Evolutionary conservation across 768 basidiomycete species (phyloP).

Genomic region (Brasilioporus rufonigricans): DNA sequence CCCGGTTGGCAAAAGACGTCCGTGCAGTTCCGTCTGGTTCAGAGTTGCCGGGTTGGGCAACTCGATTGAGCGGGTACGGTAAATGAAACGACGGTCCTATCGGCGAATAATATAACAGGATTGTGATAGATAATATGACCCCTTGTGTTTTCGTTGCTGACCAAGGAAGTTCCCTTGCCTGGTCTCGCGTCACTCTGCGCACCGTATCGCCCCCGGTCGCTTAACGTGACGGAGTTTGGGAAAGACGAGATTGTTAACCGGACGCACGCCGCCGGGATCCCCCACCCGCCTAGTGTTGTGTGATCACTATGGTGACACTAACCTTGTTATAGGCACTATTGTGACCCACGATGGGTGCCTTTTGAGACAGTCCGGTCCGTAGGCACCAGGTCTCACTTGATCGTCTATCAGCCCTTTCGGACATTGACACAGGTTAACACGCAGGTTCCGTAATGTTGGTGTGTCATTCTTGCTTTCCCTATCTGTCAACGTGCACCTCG

Average conservation of each 20-base stretch:
- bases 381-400: background rate
- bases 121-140: background rate
- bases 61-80: background rate
- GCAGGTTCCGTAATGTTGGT: background rate
- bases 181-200: background rate
- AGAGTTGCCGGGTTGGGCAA: slow-evolving; percentile 6
- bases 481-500: slow-evolving; percentile 4
- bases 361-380: background rate
- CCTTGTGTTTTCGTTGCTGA: background rate
- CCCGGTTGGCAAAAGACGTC: background rate
- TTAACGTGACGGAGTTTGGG: background rate
- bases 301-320: background rate
- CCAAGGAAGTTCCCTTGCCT: background rate
- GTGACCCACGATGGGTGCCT: background rate
- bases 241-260: background rate
- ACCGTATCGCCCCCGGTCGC: slow-evolving; percentile 5
- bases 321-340: background rate
- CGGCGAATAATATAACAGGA: background rate
- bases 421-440: background rate
- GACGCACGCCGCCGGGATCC: background rate
- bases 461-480: background rate
- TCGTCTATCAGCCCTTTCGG: background rate
- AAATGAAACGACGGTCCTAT: slow-evolving; percentile 9
- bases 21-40: slow-evolving; percentile 2
- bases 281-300: background rate